Conservation (phyloP, 805 yeast species). For the Tetrapisispora taiwanensis region DNA sequence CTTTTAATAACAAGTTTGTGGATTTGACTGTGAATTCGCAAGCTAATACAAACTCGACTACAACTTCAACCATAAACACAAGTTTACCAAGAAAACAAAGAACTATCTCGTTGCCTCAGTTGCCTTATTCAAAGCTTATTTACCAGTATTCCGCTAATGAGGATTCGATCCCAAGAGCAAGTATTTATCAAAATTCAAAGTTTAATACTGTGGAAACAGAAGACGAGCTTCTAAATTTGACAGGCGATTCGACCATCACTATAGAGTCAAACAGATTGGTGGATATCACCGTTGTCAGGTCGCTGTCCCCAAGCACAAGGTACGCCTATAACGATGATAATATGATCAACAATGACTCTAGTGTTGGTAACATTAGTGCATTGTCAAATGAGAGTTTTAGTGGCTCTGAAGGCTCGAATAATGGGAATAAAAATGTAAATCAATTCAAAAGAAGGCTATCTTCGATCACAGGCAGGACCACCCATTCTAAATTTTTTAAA, state of each 20-base stretch:
- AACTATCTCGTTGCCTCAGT: conserved; percentile 45
- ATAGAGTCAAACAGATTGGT: conserved; percentile 23
- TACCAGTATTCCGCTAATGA: conserved; percentile 19
- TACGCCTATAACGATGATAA: not conserved
- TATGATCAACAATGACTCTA: not conserved
- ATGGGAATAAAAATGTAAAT: not conserved
- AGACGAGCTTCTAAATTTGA: conserved; percentile 24
- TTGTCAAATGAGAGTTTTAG: too few relatives aligned
- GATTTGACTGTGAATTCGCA: conserved; percentile 1
- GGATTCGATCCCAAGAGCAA: not conserved
- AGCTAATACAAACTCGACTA: too few relatives aligned
- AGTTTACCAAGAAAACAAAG: conserved; percentile 34
- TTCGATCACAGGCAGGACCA: not conserved
- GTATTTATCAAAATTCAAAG: not conserved
- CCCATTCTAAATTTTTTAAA: not conserved
- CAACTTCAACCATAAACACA: too few relatives aligned
- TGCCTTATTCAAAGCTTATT: conserved; percentile 37
- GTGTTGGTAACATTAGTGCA: not conserved
- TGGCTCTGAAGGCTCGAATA: not conserved
- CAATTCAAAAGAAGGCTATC: conserved; percentile 2
- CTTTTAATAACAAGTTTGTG: conserved; percentile 1
- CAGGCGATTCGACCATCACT: conserved; percentile 27
- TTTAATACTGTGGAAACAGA: conserved; percentile 7
- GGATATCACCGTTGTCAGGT: conserved; percentile 14
- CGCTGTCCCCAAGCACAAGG: conserved; percentile 4